Evolutionary conservation across 495 filamentous ascomycete species (phyloP).

Genomic region (Letharia columbiana): DNA sequence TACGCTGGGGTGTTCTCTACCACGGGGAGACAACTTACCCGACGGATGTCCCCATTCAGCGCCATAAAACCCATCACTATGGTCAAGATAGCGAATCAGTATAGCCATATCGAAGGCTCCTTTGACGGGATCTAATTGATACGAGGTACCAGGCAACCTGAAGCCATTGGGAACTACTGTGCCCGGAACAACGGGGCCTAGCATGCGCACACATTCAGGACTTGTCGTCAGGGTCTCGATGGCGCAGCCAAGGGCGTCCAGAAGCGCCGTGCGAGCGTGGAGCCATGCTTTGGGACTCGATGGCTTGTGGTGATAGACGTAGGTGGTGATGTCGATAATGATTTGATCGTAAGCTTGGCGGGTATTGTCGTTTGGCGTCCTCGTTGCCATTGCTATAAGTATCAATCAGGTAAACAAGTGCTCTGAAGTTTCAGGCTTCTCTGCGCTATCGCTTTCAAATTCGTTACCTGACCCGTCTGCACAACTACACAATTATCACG

Average conservation of each 20-base stretch:
- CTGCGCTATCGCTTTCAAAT: too few relatives aligned
- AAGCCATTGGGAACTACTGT: slow-evolving; percentile 32
- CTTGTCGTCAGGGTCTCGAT: slow-evolving; percentile 31
- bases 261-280: slow-evolving; percentile 29
- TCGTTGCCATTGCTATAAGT: too few relatives aligned
- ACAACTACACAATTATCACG: too few relatives aligned
- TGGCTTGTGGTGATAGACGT: slow-evolving; percentile 25
- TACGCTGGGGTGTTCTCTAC: too few relatives aligned
- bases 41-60: slow-evolving; percentile 42
- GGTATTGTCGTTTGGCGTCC: too few relatives aligned
- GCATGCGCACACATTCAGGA: slow-evolving; percentile 22
- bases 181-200: slow-evolving; percentile 26
- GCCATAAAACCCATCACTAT: slow-evolving; percentile 38
- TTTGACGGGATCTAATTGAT: slow-evolving; percentile 32
- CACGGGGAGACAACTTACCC: slow-evolving; percentile 28
- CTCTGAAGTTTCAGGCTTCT: too few relatives aligned
- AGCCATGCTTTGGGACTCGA: slow-evolving; percentile 20
- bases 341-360: slow-evolving; percentile 20
- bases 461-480: too few relatives aligned
- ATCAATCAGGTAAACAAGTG: too few relatives aligned
- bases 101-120: slow-evolving; percentile 38
- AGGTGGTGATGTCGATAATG: slow-evolving; percentile 30
- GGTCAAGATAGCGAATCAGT: slow-evolving; percentile 39
- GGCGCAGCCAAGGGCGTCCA: slow-evolving; percentile 35
- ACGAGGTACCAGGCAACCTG: slow-evolving; percentile 34